phyloP scores from a whole-genome alignment of 768 basidiomycete species.

The Brasilioporus rufonigricans region DNA sequence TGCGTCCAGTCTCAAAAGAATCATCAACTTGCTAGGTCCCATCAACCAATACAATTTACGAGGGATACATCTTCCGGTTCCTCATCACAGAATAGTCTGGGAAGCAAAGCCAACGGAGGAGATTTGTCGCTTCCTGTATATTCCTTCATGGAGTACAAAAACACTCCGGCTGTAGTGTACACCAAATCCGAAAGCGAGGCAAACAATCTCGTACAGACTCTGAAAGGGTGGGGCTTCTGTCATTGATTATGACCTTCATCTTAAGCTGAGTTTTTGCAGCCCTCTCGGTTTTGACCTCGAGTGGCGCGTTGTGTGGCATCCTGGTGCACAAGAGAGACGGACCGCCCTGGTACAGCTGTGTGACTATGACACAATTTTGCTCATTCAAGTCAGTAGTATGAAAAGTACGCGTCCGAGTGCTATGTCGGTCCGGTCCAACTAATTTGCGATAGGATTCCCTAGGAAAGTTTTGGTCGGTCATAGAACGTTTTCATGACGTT shows the following conservation, averaged over 20 bases:
- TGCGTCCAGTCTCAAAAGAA: neutral
- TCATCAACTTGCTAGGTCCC: neutral
- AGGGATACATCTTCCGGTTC: conserved; percentile 3
- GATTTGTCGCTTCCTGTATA: conserved; percentile 31
- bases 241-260: neutral
- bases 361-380: conserved; percentile 41
- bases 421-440: neutral
- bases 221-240: conserved; percentile 35
- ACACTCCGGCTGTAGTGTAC: conserved; percentile 37
- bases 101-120: neutral
- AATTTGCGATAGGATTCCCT: conserved; percentile 38
- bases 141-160: conserved; percentile 35
- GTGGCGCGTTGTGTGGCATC: conserved; percentile 41
- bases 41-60: neutral
- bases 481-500: neutral
- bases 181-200: conserved; percentile 41
- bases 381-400: conserved; percentile 50
- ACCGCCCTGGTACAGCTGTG: conserved; percentile 48
- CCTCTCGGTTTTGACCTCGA: conserved; percentile 53
- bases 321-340: conserved; percentile 31
- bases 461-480: conserved; percentile 37
- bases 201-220: conserved; percentile 35
- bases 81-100: conserved; percentile 1
- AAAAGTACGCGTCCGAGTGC: conserved; percentile 31
- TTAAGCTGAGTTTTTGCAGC: conserved; percentile 22